Conservation (phyloP, 1,139 yeast species). For the Diutina mesorugosa region DNA sequence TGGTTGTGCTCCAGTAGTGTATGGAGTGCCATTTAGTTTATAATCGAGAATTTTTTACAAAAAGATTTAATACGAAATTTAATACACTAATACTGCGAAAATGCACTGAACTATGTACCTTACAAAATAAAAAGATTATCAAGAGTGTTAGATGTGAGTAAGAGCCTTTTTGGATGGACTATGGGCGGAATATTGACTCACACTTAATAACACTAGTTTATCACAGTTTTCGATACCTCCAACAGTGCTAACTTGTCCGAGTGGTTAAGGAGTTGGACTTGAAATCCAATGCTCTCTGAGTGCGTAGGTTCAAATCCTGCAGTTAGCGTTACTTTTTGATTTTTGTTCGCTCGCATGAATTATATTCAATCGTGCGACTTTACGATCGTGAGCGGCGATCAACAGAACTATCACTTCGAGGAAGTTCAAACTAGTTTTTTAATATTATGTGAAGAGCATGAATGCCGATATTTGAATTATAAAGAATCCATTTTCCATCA, state of each 20-base stretch:
- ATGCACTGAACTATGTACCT: too few relatives aligned
- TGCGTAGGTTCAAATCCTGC: slow-evolving; percentile 2
- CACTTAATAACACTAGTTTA: not conserved
- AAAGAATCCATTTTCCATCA: too few relatives aligned
- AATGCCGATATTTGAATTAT: too few relatives aligned
- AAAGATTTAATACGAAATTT: not conserved
- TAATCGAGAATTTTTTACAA: not conserved
- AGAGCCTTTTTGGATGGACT: not conserved
- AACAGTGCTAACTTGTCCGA: slow-evolving; percentile 1
- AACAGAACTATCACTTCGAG: too few relatives aligned
- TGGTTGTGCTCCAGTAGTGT: slow-evolving; percentile 74
- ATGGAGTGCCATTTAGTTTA: slow-evolving; percentile 49
- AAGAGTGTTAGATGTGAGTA: not conserved
- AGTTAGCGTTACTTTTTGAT: not conserved
- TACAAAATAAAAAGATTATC: too few relatives aligned
- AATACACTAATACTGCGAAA: not conserved
- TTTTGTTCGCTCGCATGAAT: not conserved
- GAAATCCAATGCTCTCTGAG: not conserved
- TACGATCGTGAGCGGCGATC: too few relatives aligned
- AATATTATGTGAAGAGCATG: too few relatives aligned
- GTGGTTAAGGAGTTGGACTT: slow-evolving; percentile 2
- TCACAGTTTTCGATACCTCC: not conserved
- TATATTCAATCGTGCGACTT: too few relatives aligned
- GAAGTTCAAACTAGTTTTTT: too few relatives aligned
- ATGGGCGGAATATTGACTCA: not conserved